Base-by-base conservation (phyloP, 208 protist genomes). In the Leptomonas seymouri region DNA sequence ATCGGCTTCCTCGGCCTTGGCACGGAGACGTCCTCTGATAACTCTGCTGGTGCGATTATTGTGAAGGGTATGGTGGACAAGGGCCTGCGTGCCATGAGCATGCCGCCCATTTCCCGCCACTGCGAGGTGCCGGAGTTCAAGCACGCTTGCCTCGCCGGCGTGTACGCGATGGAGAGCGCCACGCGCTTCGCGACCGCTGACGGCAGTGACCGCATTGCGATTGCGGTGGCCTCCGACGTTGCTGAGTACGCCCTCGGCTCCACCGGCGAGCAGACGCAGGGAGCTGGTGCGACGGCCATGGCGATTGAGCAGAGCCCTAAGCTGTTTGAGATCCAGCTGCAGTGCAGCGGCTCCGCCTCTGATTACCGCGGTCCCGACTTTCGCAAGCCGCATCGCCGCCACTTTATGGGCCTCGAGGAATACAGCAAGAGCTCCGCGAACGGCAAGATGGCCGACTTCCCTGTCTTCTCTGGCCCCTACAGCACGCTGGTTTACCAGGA, bases 41-140 rank as follows among this genome's bases (percentile, higher is more conserved):
- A 97, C 87, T 91, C 87, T 30, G 92, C 92, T 4, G 92, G 92
- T 44, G 82, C 90, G n/a, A 93, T 97, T 58, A 95, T 97, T 49
- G 87, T 97, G 61, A 90, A 89, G 44, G 92, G 92, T 11, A 97
- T 97, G 92, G 76, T 97, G 15, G 90, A 97, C 78, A 93, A 91
- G 68, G 90, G 81, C 39, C 76, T 97, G 27, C 67, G 64, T 8
- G 79, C 87, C 30, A 76, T 97, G 45, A 82, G 81, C 61, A 67
- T 95, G 71, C 86, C 89, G 0, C 28, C 69, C 45, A 63, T 97
- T 57, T 91, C 89, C 23, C 89, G 89, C 60, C 73, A 93, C 81
- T 94, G 89, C 69, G 92, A 97, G 73, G 92, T 97, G 64, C 92
- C 92, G 39, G 89, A 97, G 82, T 97, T 97, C 74, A 97, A 97